These are phyloP conservation scores for Helminthosporium solani DNA, from an alignment of 2,329 filamentous ascomycete species.

Conservation along the genomic window DNA sequence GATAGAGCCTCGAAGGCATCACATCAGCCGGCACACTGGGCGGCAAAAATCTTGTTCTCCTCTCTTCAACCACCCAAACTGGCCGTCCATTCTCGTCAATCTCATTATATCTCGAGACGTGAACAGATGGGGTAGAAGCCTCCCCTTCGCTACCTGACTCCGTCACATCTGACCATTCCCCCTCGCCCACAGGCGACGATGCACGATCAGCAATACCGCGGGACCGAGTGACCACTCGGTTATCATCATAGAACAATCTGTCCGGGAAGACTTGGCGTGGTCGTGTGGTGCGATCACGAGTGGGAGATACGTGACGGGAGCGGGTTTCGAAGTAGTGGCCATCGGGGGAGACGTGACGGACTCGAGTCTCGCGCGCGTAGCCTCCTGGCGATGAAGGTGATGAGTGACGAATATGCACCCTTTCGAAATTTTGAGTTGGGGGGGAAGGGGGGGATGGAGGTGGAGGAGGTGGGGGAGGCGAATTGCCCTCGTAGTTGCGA, in stretches of 20 bases:
- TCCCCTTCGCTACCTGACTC: slow-evolving; percentile 26
- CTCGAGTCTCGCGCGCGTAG: slow-evolving; percentile 17
- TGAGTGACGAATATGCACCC: slow-evolving; percentile 18
- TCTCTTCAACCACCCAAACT: slow-evolving; percentile 30
- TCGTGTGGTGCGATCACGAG: slow-evolving; percentile 4
- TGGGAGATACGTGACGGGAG: background rate
- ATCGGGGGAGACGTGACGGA: slow-evolving; percentile 16
- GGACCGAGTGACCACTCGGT: slow-evolving; percentile 15
- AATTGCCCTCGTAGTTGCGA: slow-evolving; percentile 13
- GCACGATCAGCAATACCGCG: slow-evolving; percentile 9
- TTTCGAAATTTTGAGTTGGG: slow-evolving; percentile 18
- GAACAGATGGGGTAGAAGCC: slow-evolving; percentile 18
- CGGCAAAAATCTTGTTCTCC: slow-evolving; percentile 1
- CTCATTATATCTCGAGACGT: slow-evolving; percentile 19
- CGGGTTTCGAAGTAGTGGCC: background rate
- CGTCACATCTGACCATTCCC: slow-evolving; percentile 25
- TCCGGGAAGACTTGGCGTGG: slow-evolving; percentile 9
- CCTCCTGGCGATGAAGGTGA: slow-evolving; percentile 12
- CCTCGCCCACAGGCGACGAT: slow-evolving; percentile 6
- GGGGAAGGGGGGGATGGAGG: slow-evolving; percentile 12
- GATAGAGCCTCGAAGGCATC: background rate
- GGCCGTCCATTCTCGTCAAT: slow-evolving; percentile 32
- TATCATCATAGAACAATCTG: background rate
- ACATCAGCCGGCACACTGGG: background rate
- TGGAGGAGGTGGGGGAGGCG: slow-evolving; percentile 3